These are phyloP conservation scores for Canavalia gladiata DNA, from an alignment of 306 rosid species.

Conservation along the genomic window DNA sequence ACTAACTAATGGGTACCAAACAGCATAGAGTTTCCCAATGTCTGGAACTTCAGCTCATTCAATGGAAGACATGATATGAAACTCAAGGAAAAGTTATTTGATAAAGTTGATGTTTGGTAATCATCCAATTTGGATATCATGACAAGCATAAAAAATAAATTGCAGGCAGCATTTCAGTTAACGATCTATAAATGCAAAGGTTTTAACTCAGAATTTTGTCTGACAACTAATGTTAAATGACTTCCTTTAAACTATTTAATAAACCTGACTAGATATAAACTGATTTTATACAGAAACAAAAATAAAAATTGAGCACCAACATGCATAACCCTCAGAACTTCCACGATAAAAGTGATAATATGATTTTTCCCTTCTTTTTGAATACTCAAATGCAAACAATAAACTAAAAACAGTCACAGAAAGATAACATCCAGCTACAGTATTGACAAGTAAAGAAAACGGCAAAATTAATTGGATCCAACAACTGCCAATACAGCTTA, in stretches of 20 bases:
- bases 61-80: neutral
- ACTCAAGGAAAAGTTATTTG: neutral
- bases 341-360: neutral
- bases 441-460: neutral
- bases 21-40: neutral
- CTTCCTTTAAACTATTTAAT: neutral
- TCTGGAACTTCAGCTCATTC: slow-evolving; percentile 9
- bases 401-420: neutral
- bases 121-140: slow-evolving; percentile 4
- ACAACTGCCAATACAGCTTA: neutral
- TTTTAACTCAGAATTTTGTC: slow-evolving; percentile 5
- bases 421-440: neutral
- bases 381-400: slow-evolving; percentile 12
- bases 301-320: slow-evolving; percentile 1
- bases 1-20: too few relatives aligned
- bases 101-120: neutral
- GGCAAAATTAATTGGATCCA: neutral
- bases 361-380: neutral
- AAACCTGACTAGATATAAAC: neutral
- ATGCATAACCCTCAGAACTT: slow-evolving; percentile 25
- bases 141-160: slow-evolving; percentile 1
- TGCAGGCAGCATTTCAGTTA: slow-evolving; percentile 6
- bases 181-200: slow-evolving; percentile 6
- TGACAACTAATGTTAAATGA: slow-evolving; percentile 20
- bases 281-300: neutral